Evolutionary conservation across 306 rosid species (phyloP).

Genomic region (cucumber (Cucumis sativus)): DNA sequence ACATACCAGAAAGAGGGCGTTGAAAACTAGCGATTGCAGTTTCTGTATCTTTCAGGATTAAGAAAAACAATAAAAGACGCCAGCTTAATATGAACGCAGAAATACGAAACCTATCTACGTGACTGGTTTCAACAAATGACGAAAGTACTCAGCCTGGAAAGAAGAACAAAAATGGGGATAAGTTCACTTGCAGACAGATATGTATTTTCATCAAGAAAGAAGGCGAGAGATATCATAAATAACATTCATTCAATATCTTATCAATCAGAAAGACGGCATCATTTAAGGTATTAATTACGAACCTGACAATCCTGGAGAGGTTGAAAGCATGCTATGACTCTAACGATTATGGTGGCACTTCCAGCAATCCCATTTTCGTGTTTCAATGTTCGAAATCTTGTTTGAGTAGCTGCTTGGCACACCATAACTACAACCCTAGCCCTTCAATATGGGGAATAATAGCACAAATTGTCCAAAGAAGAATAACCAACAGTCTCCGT

Average conservation of each 20-base stretch:
- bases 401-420: constrained; percentile 98
- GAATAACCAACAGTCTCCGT: constrained; percentile 9
- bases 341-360: constrained; percentile 75
- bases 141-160: constrained; percentile 94
- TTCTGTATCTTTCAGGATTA: constrained; percentile 39
- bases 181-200: background rate
- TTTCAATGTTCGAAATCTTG: constrained; percentile 99
- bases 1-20: constrained; percentile 55
- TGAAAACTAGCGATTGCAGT: constrained; percentile 33
- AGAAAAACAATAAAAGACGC: constrained; percentile 49
- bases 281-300: background rate
- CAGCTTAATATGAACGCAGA: constrained; percentile 40
- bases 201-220: background rate
- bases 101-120: constrained; percentile 52
- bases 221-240: background rate
- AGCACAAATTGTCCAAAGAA: constrained; percentile 27
- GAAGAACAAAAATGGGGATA: constrained; percentile 13
- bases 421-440: constrained; percentile 86
- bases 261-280: background rate
- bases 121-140: constrained; percentile 94
- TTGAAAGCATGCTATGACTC: constrained; percentile 93
- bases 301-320: constrained; percentile 99
- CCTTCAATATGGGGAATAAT: constrained; percentile 25
- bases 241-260: background rate
- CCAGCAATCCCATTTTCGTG: constrained; percentile 89